Evolutionary conservation across 176 grass and related monocot genomes (phyloP), one percentile per base, ranked within the genome.

Genomic region (Carex kokanica): DNA sequence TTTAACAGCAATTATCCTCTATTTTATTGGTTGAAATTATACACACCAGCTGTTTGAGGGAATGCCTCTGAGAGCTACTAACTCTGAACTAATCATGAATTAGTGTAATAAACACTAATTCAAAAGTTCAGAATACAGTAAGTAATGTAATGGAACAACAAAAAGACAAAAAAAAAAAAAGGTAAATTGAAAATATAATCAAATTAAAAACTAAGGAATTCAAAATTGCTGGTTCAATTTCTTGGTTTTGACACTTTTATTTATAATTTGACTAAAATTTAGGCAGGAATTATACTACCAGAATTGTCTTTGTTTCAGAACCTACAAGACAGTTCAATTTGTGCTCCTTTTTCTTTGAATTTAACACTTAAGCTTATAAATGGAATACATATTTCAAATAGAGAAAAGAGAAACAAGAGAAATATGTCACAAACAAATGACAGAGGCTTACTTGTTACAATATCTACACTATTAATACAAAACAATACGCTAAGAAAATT

Each of bases 401-500:
- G 45, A 49, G 2, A 49, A 49, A 49, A 2, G 45, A 49, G 45
- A 12, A 49, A 49, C 45, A 49, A 12, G 10, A 49, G 8, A 49
- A 49, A 12, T 49, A 49, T 49, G 45, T 11, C 45, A 49, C 45
- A 49, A 49, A 49, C 45, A 49, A 10, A 49, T 49, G 45, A 43
- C 66, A 43, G 18, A 43, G 67, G 36, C 36, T 60, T 60, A 18
- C 32, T 60, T 36, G 16, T 60, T 34, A 58, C 27, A 80, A 60
- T 80, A 80, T 61, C 78, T 59, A 80, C 31, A 59, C 14, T 12
- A 38, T 38, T 80, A 40, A 57, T 36, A 59, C 25, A 43, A 63
- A 80, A 61, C 13, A n/a, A 45, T 5, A 15, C 10, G 4, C n/a
- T 38, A 1, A 62, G 14, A 36, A 79, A 79, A 32, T 34, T 25